Evolutionary conservation across 495 filamentous ascomycete genomes (phyloP), one percentile per base, ranked within the genome.

Genomic region (Penicillium coprophilum): DNA sequence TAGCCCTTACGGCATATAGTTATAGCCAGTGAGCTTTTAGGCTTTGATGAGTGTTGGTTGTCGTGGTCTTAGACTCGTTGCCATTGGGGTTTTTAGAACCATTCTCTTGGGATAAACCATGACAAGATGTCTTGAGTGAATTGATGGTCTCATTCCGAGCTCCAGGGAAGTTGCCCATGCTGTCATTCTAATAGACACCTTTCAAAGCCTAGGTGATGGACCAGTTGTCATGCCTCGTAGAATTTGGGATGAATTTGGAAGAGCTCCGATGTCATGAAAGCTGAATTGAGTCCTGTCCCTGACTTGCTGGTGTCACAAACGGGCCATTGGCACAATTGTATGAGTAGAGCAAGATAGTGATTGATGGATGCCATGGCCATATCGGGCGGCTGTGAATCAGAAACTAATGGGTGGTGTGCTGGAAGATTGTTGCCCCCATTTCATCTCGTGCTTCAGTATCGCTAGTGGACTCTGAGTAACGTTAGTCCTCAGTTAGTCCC

Each of bases 1-100:
- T 27, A 27, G 7, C 24, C 24, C 32, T 62, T 59, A 17, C 61
- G 61, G 36, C 58, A 64, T 41, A 61, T 40, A 43, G 58, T 61
- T 40, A 64, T 53, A 32, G 41, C 30, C 1, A 64, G 3, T 41
- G 50, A 23, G 24, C 53, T 45, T 24, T 58, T 36, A 1, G 21
- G 17, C 13, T 34, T 13, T 31, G 10, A 11, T 32, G 30, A 32
- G 30, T 32, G 2, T 2, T 32, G 30, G 4, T 32, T 32, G 30
- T 32, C 11, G 30, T 32, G 30, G 12, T 32, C 11, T 55, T 51
- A 34, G 28, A 21, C 5, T 4, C 17, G 17, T 13, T 6, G 28
- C 2, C 46, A 7, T 31, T 17, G n/a, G 15, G 3, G 7, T 17
- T 20, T 5, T n/a, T 6, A 4, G 17, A 3, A 19, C 6, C 2